These are phyloP conservation scores for Aaosphaeria pasadenensis DNA, from an alignment of 2,329 filamentous ascomycete species.

Conservation along the genomic window DNA sequence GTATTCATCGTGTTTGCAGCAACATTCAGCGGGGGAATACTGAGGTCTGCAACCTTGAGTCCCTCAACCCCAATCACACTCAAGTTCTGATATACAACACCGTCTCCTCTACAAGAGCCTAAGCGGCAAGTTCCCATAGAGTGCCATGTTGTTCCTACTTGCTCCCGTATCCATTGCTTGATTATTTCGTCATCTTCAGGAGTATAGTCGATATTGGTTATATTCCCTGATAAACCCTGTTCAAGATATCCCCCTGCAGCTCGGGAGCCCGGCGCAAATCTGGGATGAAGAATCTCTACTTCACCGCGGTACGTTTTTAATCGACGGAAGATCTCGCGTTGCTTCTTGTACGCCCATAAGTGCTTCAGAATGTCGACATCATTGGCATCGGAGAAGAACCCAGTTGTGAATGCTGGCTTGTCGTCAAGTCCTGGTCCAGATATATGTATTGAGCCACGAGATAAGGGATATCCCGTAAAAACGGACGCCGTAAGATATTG, in stretches of 20 bases:
- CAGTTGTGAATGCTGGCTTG: conserved; percentile 55
- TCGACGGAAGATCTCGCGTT: conserved; percentile 59
- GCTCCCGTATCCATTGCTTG: conserved; percentile 40
- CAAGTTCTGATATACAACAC: conserved; percentile 18
- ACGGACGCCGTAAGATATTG: conserved; percentile 54
- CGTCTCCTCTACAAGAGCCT: conserved; percentile 16
- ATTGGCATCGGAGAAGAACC: conserved; percentile 54
- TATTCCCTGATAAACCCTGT: conserved; percentile 22
- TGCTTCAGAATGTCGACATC: conserved; percentile 59
- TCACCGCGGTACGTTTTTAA: conserved; percentile 50
- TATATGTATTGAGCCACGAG: conserved; percentile 61
- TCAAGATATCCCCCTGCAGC: conserved; percentile 34
- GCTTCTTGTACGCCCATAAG: conserved; percentile 63
- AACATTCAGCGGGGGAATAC: conserved; percentile 15
- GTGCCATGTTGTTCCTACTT: conserved; percentile 40
- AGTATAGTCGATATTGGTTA: conserved; percentile 47
- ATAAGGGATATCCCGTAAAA: conserved; percentile 57
- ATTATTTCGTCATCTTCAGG: conserved; percentile 50
- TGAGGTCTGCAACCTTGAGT: conserved; percentile 21
- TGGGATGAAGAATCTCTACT: conserved; percentile 36
- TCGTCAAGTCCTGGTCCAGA: conserved; percentile 44
- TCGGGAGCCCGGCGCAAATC: conserved; percentile 44
- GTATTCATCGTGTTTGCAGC: conserved; percentile 24
- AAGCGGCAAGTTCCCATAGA: conserved; percentile 31
- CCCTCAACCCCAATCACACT: conserved; percentile 16